Evolutionary conservation across 768 basidiomycete genomes (phyloP), one percentile per base, ranked within the genome.

Genomic region (Phlebiopsis flavidoalba): DNA sequence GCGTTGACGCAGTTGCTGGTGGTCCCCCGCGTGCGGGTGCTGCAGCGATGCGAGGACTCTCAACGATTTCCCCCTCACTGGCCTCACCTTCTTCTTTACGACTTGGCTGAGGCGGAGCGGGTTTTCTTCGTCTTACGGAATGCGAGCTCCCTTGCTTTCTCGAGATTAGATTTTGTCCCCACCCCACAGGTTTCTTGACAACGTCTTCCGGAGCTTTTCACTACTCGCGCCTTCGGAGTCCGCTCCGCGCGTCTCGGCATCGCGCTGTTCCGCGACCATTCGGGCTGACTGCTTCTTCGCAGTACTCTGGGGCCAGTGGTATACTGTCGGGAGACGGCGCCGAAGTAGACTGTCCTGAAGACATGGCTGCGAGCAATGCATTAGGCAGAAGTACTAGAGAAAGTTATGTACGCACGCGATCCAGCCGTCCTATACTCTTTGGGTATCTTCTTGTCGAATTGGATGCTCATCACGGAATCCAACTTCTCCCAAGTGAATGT

Each of bases 401-500:
- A 15, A 35, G 59, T 48, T 31, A 63, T 43, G 22, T 63, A 72
- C 71, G 50, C 63, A 71, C 70, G 72, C n/a, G 70, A 69, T 8
- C 47, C 62, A 1, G 62, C 65, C 55, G 51, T 70, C 56, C 61
- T 73, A 22, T 66, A 71, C 63, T 57, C 69, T 65, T 40, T 71
- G 15, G 58, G 64, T 24, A 71, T 69, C 65, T 81, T 84, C 48
- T 79, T 74, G 52, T 83, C 82, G 65, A 80, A 82, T 22, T 71
- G 78, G 7, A 91, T 74, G n/a, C 67, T 74, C 33, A 89, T 75
- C 59, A 75, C 80, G 3, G 88, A 84, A 57, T 91, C 90, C 3
- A 92, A 71, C 69, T 89, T 90, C 75, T 92, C 90, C 19, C 91
- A 74, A 10, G 84, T 87, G 66, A 85, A 88, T 56, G 79, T 80